Evolutionary conservation across 1,139 yeast genomes (phyloP).

Genomic region (Pneumocystis canis): DNA sequence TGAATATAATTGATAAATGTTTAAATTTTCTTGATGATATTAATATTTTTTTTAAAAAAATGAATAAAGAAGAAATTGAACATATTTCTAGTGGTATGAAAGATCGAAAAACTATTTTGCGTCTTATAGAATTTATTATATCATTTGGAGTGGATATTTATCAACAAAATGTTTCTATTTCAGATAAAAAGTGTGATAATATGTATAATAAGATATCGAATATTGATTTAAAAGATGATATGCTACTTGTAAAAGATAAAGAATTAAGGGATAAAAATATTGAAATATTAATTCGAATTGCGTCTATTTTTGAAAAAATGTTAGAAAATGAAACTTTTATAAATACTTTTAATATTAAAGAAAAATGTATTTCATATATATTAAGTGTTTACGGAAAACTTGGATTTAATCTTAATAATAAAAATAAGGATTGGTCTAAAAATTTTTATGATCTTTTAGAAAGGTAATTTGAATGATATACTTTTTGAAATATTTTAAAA

Average conservation of each 20-base stretch:
- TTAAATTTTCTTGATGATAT: neutral
- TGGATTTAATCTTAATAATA: neutral
- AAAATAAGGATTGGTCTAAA: neutral
- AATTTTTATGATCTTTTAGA: neutral
- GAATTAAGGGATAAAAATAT: slow-evolving; percentile 6
- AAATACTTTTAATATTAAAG: neutral
- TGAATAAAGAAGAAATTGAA: neutral
- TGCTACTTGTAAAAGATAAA: neutral
- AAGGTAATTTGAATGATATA: neutral
- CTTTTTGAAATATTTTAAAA: neutral
- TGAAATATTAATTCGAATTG: neutral
- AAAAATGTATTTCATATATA: neutral
- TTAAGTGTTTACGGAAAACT: neutral
- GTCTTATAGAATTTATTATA: neutral
- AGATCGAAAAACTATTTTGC: neutral
- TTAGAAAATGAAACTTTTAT: neutral
- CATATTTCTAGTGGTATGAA: neutral
- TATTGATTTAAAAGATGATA: neutral
- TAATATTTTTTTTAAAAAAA: neutral
- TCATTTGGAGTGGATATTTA: neutral
- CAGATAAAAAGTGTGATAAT: neutral
- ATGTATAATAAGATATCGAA: neutral
- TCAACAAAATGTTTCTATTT: neutral
- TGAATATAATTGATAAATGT: neutral
- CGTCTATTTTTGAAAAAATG: neutral